Evolutionary conservation across 345 rosid species (phyloP), one percentile per base, ranked within the genome.

Genomic region (Abelmoschus esculentus): DNA sequence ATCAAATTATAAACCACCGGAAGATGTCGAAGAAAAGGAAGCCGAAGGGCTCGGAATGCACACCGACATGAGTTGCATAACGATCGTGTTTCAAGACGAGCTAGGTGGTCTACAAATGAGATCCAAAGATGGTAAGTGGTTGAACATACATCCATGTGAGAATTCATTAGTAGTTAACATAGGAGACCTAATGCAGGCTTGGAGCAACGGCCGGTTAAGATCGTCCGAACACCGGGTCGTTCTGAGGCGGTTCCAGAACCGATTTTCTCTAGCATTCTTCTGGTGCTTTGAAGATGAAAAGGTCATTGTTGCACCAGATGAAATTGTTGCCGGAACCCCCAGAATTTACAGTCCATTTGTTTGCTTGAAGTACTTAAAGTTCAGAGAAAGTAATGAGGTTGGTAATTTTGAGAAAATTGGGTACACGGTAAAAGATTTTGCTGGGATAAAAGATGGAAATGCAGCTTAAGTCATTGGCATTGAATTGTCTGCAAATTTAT

Each of bases 21-120:
- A 76, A 11, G 73, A 66, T 1, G 75, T 82, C 2, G 81, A 76
- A 58, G 82, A 82, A 60, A 73, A 69, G 32, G 79, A 81, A 63
- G 80, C 83, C 54, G 96, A 91, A 73, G 92, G 97, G 47, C 92
- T 86, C 0, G 92, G 96, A 50, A 81, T 85, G 87, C 96, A 86
- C 74, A 87, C 91, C 0, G 96, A 91, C 44, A 89, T 89, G 97
- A 89, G 97, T 72, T 90, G 97, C 74, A 80, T 87, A 78, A 87
- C 96, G 14, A 80, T 87, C 7, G 83, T 89, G 32, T 84, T 84
- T 77, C 97, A 87, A 74, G 92, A 86, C 61, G 85, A 79, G 69
- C 80, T 71, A 8, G 93, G 93, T 5, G 97, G 97, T 5, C 86
- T 90, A 6, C 97, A 90, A 70, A 79, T 90, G 89, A 87, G 87